These are phyloP conservation scores for Micractinium conductrix DNA, from an alignment of 139 green algal genomes.

Conservation along the genomic window DNA sequence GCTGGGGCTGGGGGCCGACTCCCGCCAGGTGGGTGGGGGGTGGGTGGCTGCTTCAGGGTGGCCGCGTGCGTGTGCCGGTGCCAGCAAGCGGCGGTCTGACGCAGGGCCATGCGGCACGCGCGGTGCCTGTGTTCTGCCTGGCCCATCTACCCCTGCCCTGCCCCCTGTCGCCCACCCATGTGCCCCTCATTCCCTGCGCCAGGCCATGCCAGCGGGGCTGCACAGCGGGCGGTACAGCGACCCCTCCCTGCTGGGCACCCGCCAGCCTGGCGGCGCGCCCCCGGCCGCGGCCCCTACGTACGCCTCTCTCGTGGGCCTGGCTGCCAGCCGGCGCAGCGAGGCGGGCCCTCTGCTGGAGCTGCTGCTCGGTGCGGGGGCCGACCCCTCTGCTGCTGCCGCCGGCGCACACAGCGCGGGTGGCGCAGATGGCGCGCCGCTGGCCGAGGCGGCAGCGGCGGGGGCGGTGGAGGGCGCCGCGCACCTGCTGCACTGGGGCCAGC, in stretches of 20 bases:
- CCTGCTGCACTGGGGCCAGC: neutral
- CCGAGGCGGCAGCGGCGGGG: neutral
- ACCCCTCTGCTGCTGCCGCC: neutral
- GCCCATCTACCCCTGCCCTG: too few species aligned
- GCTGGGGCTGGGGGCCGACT: neutral
- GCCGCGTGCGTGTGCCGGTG: too few species aligned
- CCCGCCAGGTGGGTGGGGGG: neutral
- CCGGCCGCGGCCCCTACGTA: neutral
- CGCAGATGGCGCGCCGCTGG: neutral
- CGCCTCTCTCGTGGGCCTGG: neutral
- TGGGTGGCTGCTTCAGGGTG: too few species aligned
- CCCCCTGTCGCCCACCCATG: too few species aligned
- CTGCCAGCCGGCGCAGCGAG: neutral
- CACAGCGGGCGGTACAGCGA: neutral
- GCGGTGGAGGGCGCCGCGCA: neutral
- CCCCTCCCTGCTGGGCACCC: neutral
- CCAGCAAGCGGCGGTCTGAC: too few species aligned
- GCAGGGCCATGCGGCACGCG: too few species aligned
- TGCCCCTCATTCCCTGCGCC: too few species aligned
- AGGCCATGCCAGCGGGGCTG: neutral
- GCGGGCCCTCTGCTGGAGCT: neutral
- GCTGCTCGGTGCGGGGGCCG: neutral
- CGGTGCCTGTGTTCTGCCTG: too few species aligned
- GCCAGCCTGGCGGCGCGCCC: neutral
- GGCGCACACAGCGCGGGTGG: neutral